Percentiles rank a stretch among this genome's conserved stretches.
Conservation (phyloP, 1,284 basidiomycete species). For the Exobasidium rhododendri region DNA sequence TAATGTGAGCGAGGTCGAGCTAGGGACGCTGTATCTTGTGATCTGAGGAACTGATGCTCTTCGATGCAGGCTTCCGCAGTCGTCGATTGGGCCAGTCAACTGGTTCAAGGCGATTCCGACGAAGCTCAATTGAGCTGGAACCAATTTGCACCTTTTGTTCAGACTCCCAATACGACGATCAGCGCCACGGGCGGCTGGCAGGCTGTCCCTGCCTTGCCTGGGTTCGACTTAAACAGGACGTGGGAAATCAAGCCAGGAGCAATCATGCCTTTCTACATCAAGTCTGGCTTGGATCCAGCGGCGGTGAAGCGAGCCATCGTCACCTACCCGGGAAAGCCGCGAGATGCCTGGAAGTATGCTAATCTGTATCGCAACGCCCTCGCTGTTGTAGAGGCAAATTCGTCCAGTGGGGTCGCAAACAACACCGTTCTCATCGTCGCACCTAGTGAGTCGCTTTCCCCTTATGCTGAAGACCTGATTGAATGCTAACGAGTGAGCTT, state of each 20-base stretch:
- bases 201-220: constrained; percentile 25
- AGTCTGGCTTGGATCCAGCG: constrained; percentile 26
- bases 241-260: constrained; percentile 20
- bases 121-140: constrained; percentile 25
- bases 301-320: constrained; percentile 41
- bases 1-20: constrained; percentile 3
- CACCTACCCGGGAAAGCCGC: constrained; percentile 41
- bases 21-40: no score
- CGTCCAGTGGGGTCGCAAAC: constrained; percentile 16
- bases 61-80: not conserved
- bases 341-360: constrained; percentile 50
- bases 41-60: no score
- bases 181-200: constrained; percentile 24
- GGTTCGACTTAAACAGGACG: constrained; percentile 39
- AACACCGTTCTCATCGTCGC: constrained; percentile 36
- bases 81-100: constrained; percentile 23
- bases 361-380: constrained; percentile 39
- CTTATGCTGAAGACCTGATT: constrained; percentile 24
- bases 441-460: constrained; percentile 37
- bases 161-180: constrained; percentile 19
- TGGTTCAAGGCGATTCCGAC: constrained; percentile 27
- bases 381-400: constrained; percentile 26
- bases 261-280: constrained; percentile 41
- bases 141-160: constrained; percentile 22
- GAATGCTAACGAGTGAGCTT: no score